Evolutionary conservation across 768 basidiomycete genomes (phyloP).

Genomic region (Mycena crocata): DNA sequence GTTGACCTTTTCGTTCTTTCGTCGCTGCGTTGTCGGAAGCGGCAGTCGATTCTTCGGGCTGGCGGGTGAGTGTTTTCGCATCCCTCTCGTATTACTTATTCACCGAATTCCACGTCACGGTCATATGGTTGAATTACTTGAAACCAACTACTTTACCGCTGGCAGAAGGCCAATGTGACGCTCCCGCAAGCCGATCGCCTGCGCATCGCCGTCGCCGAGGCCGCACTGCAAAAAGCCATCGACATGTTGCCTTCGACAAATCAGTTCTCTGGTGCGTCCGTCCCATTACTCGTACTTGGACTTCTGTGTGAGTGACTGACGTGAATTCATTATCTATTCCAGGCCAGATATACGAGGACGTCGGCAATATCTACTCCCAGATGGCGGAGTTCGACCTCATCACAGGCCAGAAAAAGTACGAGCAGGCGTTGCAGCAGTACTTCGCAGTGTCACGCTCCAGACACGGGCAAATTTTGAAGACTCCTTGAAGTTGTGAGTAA

Average conservation of each 20-base stretch:
- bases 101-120: too few relatives aligned
- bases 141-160: too few relatives aligned
- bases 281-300: too few relatives aligned
- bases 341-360: constrained; percentile 10
- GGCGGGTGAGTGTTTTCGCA: too few relatives aligned
- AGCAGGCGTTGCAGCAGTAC: background rate
- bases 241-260: background rate
- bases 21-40: too few relatives aligned
- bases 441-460: background rate
- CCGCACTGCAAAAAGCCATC: constrained; percentile 11
- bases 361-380: constrained; percentile 1
- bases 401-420: constrained; percentile 3
- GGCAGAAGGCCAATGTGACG: constrained; percentile 29
- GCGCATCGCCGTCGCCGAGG: background rate
- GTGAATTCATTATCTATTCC: background rate
- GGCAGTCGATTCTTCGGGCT: too few relatives aligned
- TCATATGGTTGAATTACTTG: too few relatives aligned
- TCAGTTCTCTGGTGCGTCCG: constrained; percentile 10
- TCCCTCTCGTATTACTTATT: too few relatives aligned
- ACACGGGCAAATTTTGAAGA: constrained; percentile 3
- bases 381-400: constrained; percentile 18
- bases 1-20: too few relatives aligned
- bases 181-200: background rate
- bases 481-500: background rate
- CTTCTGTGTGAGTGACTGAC: background rate